phyloP scores from a whole-genome alignment of 768 basidiomycete genomes.

The Lactifluus hygrophoroides region DNA sequence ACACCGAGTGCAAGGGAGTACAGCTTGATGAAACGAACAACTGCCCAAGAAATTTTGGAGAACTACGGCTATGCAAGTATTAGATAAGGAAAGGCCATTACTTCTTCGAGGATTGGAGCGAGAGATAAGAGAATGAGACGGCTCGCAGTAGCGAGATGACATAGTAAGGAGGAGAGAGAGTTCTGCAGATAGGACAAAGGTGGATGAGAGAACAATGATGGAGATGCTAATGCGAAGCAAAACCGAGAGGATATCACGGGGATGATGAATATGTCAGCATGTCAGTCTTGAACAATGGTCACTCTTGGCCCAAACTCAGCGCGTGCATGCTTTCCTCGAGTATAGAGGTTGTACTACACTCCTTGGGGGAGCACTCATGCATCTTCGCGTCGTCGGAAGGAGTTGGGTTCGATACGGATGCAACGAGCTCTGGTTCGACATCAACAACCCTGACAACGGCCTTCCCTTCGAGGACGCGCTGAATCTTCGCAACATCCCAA shows the following conservation, averaged over 20 bases:
- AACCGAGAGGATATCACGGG: slow-evolving; percentile 1
- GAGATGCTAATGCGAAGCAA: slow-evolving; percentile 7
- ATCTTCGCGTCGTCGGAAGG: neutral
- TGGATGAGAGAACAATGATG: neutral
- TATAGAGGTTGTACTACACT: neutral
- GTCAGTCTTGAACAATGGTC: neutral
- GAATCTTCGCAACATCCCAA: slow-evolving; percentile 70
- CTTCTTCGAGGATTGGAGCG: neutral
- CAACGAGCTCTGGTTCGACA: slow-evolving; percentile 37
- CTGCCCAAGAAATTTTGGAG: neutral
- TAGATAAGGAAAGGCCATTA: slow-evolving; percentile 8
- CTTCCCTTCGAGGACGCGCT: slow-evolving; percentile 72
- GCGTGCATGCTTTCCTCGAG: slow-evolving; percentile 64
- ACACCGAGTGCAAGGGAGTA: neutral
- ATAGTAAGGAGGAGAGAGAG: neutral
- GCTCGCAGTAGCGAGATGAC: neutral
- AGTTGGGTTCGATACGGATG: neutral
- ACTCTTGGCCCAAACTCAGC: slow-evolving; percentile 48
- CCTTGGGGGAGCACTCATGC: slow-evolving; percentile 1
- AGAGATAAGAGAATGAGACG: neutral
- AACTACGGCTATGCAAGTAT: slow-evolving; percentile 9
- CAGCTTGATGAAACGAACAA: neutral
- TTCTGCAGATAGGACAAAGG: neutral
- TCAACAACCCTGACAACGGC: slow-evolving; percentile 75
- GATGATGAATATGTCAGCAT: slow-evolving; percentile 2